These are phyloP conservation scores for Sutorius eximius DNA, from an alignment of 1,284 basidiomycete species.

Conservation along the genomic window DNA sequence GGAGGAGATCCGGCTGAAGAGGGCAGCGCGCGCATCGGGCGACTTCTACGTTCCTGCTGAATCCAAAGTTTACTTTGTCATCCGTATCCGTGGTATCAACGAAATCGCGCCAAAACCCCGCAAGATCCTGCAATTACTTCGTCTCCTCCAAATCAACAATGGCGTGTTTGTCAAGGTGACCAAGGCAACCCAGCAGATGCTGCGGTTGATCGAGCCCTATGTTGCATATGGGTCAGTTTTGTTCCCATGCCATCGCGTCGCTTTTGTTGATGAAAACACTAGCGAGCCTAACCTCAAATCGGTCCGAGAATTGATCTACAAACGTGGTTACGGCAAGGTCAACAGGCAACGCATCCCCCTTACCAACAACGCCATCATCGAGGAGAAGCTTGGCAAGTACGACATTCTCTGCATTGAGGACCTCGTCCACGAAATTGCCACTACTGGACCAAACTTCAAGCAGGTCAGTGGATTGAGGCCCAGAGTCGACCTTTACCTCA, in stretches of 20 bases:
- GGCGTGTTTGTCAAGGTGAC: slow-evolving; percentile 98
- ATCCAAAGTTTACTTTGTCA: slow-evolving; percentile 97
- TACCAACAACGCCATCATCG: slow-evolving; percentile 92
- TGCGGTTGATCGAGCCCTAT: slow-evolving; percentile 96
- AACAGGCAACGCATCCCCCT: slow-evolving; percentile 97
- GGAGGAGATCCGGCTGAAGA: slow-evolving; percentile 96
- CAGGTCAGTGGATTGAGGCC: slow-evolving; percentile 55
- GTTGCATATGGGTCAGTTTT: slow-evolving; percentile 88
- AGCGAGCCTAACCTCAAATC: slow-evolving; percentile 96
- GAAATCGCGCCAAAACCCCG: slow-evolving; percentile 99
- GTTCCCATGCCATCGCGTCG: neutral
- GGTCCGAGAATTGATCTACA: slow-evolving; percentile 98
- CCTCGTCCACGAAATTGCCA: slow-evolving; percentile 96
- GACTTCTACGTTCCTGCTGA: slow-evolving; percentile 98
- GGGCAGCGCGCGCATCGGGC: slow-evolving; percentile 87
- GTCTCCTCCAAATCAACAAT: slow-evolving; percentile 99
- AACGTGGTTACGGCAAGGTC: slow-evolving; percentile 99
- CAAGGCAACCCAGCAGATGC: slow-evolving; percentile 96
- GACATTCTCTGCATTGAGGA: slow-evolving; percentile 98
- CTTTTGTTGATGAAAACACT: slow-evolving; percentile 7
- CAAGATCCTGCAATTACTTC: slow-evolving; percentile 98
- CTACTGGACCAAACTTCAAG: slow-evolving; percentile 98
- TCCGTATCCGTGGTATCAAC: slow-evolving; percentile 99
- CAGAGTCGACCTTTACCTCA: neutral
- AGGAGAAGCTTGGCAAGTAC: slow-evolving; percentile 89